Evolutionary conservation across 768 basidiomycete species (phyloP), one percentile per base, ranked within the genome.

Genomic region (Tubosaeta sp.): DNA sequence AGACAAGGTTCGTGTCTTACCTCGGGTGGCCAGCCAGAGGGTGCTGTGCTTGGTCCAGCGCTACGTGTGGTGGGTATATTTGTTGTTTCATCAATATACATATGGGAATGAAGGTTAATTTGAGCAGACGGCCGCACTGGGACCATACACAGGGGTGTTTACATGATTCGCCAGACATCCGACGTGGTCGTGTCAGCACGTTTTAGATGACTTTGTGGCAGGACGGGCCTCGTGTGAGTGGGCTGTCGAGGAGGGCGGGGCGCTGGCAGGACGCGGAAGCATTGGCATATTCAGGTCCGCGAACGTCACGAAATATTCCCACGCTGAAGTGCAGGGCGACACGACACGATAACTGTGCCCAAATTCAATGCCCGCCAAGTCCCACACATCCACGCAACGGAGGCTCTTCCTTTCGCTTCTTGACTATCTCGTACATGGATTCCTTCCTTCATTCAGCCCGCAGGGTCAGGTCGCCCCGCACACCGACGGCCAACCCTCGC

Each of bases 401-500:
- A 54, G 18, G 13, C 44, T 25, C 46, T 25, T 44, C 27, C 5
- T 32, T 30, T 53, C 24, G 30, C 41, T 53, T 57, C 46, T 45
- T 44, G 18, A 38, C 39, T 19, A 77, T 79, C 76, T 75, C 12
- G 44, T 34, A 77, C 69, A 63, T 63, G 61, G 61, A 76, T 63
- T 60, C 63, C 72, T 51, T 70, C 75, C 60, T 76, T 47, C 75
- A 75, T 24, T 72, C 80, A 50, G 78, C 82, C 56, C 82, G 84
- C 60, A 75, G 81, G 53, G 82, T 79, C 52, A 77, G 77, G 74
- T 83, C 84, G 13, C 80, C 82, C 53, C 76, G 76, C 68, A 73
- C 79, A 59, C 71, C 71, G 39, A 67, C 75, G 40, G 75, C 72
- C 66, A 66, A 63, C 32, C 69, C 64, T 62, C 76, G 60, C 46